phyloP scores from a whole-genome alignment of 2,329 filamentous ascomycete species.

The Diaporthe australafricana region DNA sequence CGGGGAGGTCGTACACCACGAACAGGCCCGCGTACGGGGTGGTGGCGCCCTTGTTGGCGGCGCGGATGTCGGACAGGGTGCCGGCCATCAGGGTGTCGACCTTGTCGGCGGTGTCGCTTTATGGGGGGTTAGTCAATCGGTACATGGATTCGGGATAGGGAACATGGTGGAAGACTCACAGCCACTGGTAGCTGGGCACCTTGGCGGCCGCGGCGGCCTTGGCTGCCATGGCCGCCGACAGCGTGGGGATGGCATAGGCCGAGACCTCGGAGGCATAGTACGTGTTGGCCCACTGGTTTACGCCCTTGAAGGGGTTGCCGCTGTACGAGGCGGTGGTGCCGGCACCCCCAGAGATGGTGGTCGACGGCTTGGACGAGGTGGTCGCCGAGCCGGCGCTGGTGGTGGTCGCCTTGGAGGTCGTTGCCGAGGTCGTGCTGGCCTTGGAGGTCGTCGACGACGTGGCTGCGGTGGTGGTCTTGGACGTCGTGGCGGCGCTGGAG shows the following conservation, averaged over 20 bases:
- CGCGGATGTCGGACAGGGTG: slow-evolving; percentile 54
- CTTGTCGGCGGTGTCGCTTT: slow-evolving; percentile 62
- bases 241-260: slow-evolving; percentile 69
- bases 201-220: slow-evolving; percentile 63
- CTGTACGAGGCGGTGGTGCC: slow-evolving; percentile 54
- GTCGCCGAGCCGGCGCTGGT: slow-evolving; percentile 40
- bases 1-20: slow-evolving; percentile 67
- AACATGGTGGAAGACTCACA: slow-evolving; percentile 49
- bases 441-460: slow-evolving; percentile 43
- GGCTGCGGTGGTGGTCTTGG: slow-evolving; percentile 37
- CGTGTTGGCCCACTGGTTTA: slow-evolving; percentile 63
- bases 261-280: slow-evolving; percentile 68
- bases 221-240: slow-evolving; percentile 66
- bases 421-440: slow-evolving; percentile 44
- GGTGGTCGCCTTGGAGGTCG: slow-evolving; percentile 42
- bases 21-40: slow-evolving; percentile 36
- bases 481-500: slow-evolving; percentile 39
- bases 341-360: slow-evolving; percentile 41
- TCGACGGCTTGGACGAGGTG: slow-evolving; percentile 48
- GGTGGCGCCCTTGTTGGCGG: slow-evolving; percentile 49
- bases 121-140: neutral
- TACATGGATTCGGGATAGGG: neutral
- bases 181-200: slow-evolving; percentile 65
- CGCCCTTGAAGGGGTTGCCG: slow-evolving; percentile 67
- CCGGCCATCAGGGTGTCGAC: slow-evolving; percentile 56